phyloP scores from a whole-genome alignment of 371 early-diverging fungal genomes.

The Actinomucor elegans region DNA sequence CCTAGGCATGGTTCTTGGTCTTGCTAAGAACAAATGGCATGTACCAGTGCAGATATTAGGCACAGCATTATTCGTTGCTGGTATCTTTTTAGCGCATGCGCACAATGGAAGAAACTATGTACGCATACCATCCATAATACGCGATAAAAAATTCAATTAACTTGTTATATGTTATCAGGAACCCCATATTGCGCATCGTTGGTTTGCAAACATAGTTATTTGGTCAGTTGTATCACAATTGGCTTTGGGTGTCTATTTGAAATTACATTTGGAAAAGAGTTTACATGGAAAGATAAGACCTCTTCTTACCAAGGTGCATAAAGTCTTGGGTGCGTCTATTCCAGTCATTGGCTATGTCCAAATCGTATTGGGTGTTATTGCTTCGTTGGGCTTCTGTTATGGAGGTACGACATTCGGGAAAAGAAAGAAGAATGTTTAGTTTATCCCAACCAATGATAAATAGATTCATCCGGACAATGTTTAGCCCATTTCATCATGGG shows the following conservation, averaged over 20 bases:
- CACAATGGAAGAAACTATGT: constrained; percentile 65
- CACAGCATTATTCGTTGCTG: constrained; percentile 46
- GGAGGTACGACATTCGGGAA: constrained; percentile 29
- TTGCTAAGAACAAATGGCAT: constrained; percentile 60
- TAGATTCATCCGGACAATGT: constrained; percentile 62
- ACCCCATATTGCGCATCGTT: constrained; percentile 63
- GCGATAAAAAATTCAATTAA: too few relatives aligned
- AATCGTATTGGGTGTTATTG: constrained; percentile 66
- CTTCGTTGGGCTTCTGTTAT: constrained; percentile 64
- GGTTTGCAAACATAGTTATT: constrained; percentile 60
- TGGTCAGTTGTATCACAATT: constrained; percentile 55
- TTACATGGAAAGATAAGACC: constrained; percentile 57
- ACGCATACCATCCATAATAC: constrained; percentile 5
- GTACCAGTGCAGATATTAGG: constrained; percentile 63
- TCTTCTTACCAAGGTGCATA: constrained; percentile 47
- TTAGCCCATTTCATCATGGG: constrained; percentile 76
- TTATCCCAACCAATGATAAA: background rate
- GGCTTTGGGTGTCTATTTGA: constrained; percentile 55
- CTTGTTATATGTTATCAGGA: too few relatives aligned
- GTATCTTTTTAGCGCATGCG: constrained; percentile 61
- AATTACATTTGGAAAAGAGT: constrained; percentile 57
- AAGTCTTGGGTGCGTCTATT: constrained; percentile 48
- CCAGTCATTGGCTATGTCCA: constrained; percentile 64
- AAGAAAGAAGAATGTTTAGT: background rate
- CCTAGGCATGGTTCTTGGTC: constrained; percentile 61